Evolutionary conservation across 23 red algal species (phyloP), one percentile per base, ranked within the genome.

Genomic region (Pyropia haitanensis): DNA sequence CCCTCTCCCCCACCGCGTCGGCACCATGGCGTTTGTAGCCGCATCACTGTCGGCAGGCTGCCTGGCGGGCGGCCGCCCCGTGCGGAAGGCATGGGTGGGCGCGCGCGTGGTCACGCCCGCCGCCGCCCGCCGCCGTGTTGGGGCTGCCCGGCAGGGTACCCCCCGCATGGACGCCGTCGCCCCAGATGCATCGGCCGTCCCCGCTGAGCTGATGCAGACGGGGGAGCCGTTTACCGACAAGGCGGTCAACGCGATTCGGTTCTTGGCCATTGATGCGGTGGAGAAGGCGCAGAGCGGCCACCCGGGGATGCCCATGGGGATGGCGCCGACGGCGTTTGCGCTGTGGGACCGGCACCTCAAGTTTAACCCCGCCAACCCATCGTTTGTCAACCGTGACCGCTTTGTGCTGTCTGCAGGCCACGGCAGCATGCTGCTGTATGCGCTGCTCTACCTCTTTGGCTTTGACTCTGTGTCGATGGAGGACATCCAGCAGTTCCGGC

Each of bases 401-500:
- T 96, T 96, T 49, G 83, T 96, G 48, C 71, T 96, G 6, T 89
- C 83, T 2, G 68, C 72, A 21, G 92, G 92, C 2, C 92, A 96
- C 63, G 92, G 84, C 23, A 80, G 71, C 28, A 96, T 96, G 92
- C 65, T 96, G 30, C 58, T 65, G 58, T 96, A 96, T 57, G 78
- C 92, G 4, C 72, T 96, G 28, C 57, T 96, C n/a, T 83, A 96
- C 56, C 66, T 96, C 8, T 96, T 71, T 72, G 92, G 92, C 15
- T 96, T 81, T 70, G 86, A 90, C 22, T 83, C 76, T 4, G 83
- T 88, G 10, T 61, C 78, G 25, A 52, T 96, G 12, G 85, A 90
- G 39, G 92, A 96, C 58, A 90, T 96, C 71, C 90, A 96, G 77
- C 79, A 96, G 78, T 96, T 96, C 67, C 78, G 92, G 27, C 92